Evolutionary conservation across 768 basidiomycete genomes (phyloP).

Genomic region (Melanogaster broomeanus): DNA sequence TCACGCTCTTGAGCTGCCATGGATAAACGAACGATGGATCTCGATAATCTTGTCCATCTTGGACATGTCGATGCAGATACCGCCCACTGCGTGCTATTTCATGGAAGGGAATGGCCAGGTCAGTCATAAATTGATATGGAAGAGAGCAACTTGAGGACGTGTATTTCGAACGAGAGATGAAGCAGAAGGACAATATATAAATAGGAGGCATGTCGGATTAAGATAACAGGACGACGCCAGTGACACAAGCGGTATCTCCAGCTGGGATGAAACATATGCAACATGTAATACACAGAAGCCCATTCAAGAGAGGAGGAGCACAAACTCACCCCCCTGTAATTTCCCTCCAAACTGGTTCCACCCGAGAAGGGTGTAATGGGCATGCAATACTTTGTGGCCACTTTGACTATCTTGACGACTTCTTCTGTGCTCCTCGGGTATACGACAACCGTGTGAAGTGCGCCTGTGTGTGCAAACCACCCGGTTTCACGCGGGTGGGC

Average conservation of each 20-base stretch:
- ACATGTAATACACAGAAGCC: not conserved
- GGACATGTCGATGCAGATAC: slow-evolving; percentile 81
- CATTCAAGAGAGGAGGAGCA: not conserved
- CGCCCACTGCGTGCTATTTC: slow-evolving; percentile 39
- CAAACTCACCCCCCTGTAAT: slow-evolving; percentile 59
- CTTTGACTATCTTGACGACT: slow-evolving; percentile 74
- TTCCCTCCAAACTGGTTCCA: slow-evolving; percentile 82
- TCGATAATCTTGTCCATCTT: slow-evolving; percentile 78
- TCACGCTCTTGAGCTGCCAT: not conserved
- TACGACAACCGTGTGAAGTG: slow-evolving; percentile 59
- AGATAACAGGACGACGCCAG: no score
- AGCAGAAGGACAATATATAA: no score
- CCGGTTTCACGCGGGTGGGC: not conserved
- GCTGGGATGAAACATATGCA: no score
- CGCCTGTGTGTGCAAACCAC: slow-evolving; percentile 28
- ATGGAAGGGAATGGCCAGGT: not conserved
- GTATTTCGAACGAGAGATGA: no score
- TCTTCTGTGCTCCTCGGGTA: slow-evolving; percentile 75
- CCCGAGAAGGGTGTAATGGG: slow-evolving; percentile 81
- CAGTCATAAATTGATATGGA: no score
- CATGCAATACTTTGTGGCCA: slow-evolving; percentile 73
- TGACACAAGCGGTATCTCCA: no score
- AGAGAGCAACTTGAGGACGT: no score
- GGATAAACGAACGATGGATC: slow-evolving; percentile 57
- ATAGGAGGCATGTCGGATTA: no score